A percentile compares a stretch with the other conserved stretches of the same genome.
These are phyloP conservation scores for Ajuga reptans DNA, from an alignment of 305 asterid species.

Conservation along the genomic window DNA sequence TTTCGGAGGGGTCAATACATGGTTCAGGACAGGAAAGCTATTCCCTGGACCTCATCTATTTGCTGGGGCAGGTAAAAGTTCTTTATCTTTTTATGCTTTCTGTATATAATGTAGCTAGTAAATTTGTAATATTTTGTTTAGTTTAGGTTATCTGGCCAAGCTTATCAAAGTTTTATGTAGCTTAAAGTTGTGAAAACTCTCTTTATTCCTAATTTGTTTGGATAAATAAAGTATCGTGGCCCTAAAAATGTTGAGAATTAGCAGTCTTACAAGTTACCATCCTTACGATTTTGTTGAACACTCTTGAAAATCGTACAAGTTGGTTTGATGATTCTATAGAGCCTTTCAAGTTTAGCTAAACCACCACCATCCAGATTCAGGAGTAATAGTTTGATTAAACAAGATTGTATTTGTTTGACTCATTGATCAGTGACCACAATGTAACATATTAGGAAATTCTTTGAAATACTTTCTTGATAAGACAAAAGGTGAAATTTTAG, in stretches of 20 bases:
- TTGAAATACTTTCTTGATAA: neutral
- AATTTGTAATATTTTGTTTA: neutral
- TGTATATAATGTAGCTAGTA: neutral
- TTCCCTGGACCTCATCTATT: constrained; percentile 93
- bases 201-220: neutral
- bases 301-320: neutral
- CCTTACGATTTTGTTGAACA: neutral
- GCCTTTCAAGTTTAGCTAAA: neutral
- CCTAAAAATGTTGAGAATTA: neutral
- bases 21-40: constrained; percentile 74
- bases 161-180: neutral
- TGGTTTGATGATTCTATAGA: neutral
- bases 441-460: neutral
- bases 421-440: neutral
- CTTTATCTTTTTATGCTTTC: neutral
- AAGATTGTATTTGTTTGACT: neutral
- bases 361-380: neutral
- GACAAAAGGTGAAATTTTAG: too few relatives aligned
- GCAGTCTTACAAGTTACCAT: neutral
- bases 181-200: neutral
- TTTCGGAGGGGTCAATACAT: constrained; percentile 75
- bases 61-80: constrained; percentile 64
- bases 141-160: neutral
- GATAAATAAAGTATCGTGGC: neutral
- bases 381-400: neutral